Base-by-base conservation (phyloP, 1,284 basidiomycete genomes). In the Cystobasidium slooffiae region DNA sequence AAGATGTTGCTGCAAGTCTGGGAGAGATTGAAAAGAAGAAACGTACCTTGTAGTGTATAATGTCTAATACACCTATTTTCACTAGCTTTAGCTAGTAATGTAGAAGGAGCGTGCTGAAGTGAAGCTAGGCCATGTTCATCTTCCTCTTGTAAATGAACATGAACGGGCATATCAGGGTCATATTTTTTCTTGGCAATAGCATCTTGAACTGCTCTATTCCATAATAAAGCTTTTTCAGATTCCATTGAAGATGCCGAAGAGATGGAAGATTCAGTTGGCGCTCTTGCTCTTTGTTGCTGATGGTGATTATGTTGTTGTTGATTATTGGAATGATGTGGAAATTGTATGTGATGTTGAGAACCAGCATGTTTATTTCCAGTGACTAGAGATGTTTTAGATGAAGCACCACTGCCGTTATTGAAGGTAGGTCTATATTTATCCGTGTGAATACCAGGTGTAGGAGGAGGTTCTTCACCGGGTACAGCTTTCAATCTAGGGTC, bases 1-100 rank as follows among this genome's bases (percentile, higher is more conserved):
- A 52, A 6, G 16, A 10, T 24, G 6, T 6, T 46, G 46, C 1
- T 9, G 6, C 62, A 24, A 5, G 31, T 31, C 31, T 31, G 31
- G 31, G 31, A 31, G 5, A 31, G 31, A 31, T n/a, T n/a, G n/a
- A n/a, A n/a, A 5, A 5, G 1, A 75, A 90, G 91, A 31, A 41
- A 20, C 69, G 18, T 20, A 72, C 69, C 83, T 81, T 97, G 94
- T 79, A 99, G 85, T 37, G 93, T 89, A 83, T 97, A 99, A 67
- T 85, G 83, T 75, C 85, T 84, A 41, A 87, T 75, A 43, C 87
- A 80, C 53, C 78, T 74, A 78, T 82, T 83, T 37, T 73, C 20
- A 76, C 72, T 43, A 16, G 64, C 72, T 62, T 74, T 74, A 9
- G 72, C 64, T 16, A 74, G 46, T 22, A 67, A 47, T 1, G 53